Evolutionary conservation across 2,329 filamentous ascomycete species (phyloP).

Genomic region (Rhinocladiella similis): DNA sequence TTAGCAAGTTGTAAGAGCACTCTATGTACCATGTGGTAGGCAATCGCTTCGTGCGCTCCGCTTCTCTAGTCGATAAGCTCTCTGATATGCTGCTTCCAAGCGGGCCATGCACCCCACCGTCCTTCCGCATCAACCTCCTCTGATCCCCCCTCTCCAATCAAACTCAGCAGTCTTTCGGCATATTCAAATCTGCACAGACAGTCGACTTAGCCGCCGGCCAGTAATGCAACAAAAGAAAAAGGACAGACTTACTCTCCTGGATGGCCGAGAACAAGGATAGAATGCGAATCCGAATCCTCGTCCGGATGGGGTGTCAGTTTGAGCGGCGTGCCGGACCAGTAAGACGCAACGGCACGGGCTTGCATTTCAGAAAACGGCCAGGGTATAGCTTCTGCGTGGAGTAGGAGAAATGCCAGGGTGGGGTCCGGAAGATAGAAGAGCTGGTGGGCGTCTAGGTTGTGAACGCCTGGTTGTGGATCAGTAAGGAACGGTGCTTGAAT

Average conservation of each 20-base stretch:
- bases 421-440: conserved; percentile 13
- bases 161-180: conserved; percentile 5
- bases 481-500: not conserved
- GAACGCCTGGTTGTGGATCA: conserved; percentile 2
- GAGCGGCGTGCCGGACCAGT: conserved; percentile 9
- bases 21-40: too few relatives aligned
- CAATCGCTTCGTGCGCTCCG: too few relatives aligned
- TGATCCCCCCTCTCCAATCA: conserved; percentile 14
- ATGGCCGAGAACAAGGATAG: conserved; percentile 9
- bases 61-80: conserved; percentile 7
- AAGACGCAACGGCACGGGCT: conserved; percentile 4
- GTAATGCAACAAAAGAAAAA: not conserved
- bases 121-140: conserved; percentile 11
- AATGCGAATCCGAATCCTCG: conserved; percentile 10
- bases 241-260: conserved; percentile 5
- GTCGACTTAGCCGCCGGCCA: too few relatives aligned
- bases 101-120: conserved; percentile 13
- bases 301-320: conserved; percentile 11
- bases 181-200: conserved; percentile 5
- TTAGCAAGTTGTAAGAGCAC: conserved; percentile 11
- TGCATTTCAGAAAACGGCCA: conserved; percentile 15
- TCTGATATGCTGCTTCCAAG: conserved; percentile 12
- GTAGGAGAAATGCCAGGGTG: conserved; percentile 8
- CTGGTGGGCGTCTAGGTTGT: conserved; percentile 12
- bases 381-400: conserved; percentile 13